Evolutionary conservation across 2,329 filamentous ascomycete genomes (phyloP), one percentile per base, ranked within the genome.

Genomic region (Colletotrichum sp.): DNA sequence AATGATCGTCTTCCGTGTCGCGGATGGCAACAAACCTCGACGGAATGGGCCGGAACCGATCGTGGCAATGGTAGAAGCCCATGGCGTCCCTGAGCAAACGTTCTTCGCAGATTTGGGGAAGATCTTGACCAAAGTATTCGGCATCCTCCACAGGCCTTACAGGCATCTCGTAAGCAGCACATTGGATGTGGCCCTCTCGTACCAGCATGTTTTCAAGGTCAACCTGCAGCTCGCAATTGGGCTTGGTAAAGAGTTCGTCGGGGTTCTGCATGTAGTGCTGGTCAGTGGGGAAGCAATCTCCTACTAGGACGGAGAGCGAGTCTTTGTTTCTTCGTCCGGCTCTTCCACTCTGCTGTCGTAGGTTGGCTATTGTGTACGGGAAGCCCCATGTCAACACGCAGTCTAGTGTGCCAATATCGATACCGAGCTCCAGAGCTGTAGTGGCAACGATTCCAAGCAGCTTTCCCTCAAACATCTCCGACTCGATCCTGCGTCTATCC

Each of bases 191-290:
- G 0, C 96, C 96, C 87, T 99, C 97, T 1, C 97, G 89, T 8
- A 98, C 94, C 6, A 99, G 91, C 87, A 98, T 92, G 79, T 98
- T 99, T 62, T 93, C 90, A n/a, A 99, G 87, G 82, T 99, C 97
- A 6, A 99, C 94, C 81, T 97, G 96, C 4, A 99, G 88, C 83
- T 95, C 94, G 79, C 93, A 95, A 78, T 98, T 98, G 0, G 96
- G 96, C 80, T 95, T 95, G 0, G 95, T 97, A 84, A 99, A 96
- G 28, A 99, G 93, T 83, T 98, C 95, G 77, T 97, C 94, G 0
- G 97, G 97, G 78, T 99, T 98, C 77, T 95, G 92, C 97, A 99
- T 99, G 84, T 98, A 99, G 82, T 98, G 93, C 82, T 99, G 97
- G 82, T 99, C 97, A 0, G 95, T 95, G 4, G 96, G 93, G 79